Percentiles rank a stretch among this genome's conserved stretches.
Conservation (phyloP, 2,329 filamentous ascomycete genomes). For the Pseudocercospora crystallina region DNA sequence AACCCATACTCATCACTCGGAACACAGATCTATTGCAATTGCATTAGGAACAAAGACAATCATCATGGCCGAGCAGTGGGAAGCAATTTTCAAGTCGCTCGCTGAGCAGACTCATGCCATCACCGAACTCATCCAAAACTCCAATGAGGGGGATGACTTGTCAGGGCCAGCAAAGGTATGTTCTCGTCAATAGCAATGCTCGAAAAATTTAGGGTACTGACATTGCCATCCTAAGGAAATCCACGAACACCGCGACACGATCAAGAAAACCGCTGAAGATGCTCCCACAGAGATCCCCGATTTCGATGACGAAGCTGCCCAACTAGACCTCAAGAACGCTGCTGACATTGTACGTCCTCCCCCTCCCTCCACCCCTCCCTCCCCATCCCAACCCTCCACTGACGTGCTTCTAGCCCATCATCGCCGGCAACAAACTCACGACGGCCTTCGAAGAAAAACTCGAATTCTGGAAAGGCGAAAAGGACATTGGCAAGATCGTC, state of each 20-base stretch:
- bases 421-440: constrained; percentile 21
- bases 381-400: neutral
- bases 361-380: neutral
- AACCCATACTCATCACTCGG: no score
- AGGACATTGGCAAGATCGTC: constrained; percentile 25
- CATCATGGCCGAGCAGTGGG: constrained; percentile 25
- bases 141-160: constrained; percentile 24
- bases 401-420: constrained; percentile 18
- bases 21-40: no score
- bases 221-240: constrained; percentile 11
- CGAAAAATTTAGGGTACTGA: neutral
- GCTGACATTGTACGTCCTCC: constrained; percentile 15
- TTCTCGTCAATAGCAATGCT: neutral
- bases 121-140: constrained; percentile 19
- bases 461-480: constrained; percentile 20
- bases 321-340: constrained; percentile 22
- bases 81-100: constrained; percentile 23
- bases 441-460: constrained; percentile 18
- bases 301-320: constrained; percentile 23
- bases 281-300: constrained; percentile 20
- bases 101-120: constrained; percentile 24
- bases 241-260: constrained; percentile 17
- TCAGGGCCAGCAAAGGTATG: constrained; percentile 16
- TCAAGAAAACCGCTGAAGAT: constrained; percentile 21
- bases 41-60: neutral